Base-by-base conservation (phyloP, 2,329 filamentous ascomycete genomes). In the Dactylella cylindrospora region DNA sequence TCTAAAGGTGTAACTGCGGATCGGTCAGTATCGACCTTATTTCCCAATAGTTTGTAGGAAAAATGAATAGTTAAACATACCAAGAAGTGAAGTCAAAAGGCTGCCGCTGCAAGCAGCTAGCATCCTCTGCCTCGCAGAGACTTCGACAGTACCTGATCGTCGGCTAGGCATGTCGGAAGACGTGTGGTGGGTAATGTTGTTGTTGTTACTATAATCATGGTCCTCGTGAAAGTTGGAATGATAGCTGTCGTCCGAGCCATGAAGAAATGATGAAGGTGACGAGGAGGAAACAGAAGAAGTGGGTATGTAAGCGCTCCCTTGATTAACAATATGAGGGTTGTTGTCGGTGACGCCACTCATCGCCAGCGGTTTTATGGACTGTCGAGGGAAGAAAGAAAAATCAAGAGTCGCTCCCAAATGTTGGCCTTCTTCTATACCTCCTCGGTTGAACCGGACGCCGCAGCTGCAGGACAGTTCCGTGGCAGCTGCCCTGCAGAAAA, bases 81-180 rank as follows among this genome's bases (percentile, higher is more conserved):
- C 88, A 33, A 97, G 80, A 20, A 97, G 74, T 15, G 90, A 93
- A 6, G 91, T 97, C 65, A 97, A 73, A 54, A 98, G 75, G 74
- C 90, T 97, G 60, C 93, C 93, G 50, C 86, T 85, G n/a, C 67
- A 91, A 88, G 43, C 93, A 53, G 91, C 95, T 50, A 95, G 73
- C 93, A 98, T 98, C 77, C 91, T 93, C 76, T 97, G 91, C 9
- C 80, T 74, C 17, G 90, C 80, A 3, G 90, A 90, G 66, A 94
- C 88, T 64, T 91, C 84, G 20, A 78, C 74, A 26, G 49, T 43
- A 19, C 29, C 57, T 10, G 59, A 52, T 53, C 51, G 41, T 59
- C 52, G 51, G 47, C 52, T 41, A 49, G 52, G 52, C 61, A 65
- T 59, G 8, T 60, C 53, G 38, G 44, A 31, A 13, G 46, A 31